phyloP scores from a whole-genome alignment of 306 rosid species.

The Prunus mongolica region DNA sequence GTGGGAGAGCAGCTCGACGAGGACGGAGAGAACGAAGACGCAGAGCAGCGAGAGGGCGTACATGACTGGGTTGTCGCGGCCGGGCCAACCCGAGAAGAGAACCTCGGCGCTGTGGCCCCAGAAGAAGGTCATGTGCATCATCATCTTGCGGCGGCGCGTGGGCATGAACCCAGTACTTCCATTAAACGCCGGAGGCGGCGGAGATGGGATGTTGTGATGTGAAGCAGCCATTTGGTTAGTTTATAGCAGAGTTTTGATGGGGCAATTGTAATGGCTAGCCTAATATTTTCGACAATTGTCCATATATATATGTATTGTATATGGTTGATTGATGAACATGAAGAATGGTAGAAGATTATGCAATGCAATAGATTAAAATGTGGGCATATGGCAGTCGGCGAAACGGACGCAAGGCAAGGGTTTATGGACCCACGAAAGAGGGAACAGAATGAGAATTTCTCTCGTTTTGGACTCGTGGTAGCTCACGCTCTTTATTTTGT shows the following conservation, averaged over 20 bases:
- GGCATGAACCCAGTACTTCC: background rate
- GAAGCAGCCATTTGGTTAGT: background rate
- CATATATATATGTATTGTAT: too few species aligned
- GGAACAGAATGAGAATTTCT: too few species aligned
- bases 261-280: too few species aligned
- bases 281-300: too few species aligned
- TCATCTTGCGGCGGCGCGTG: background rate
- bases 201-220: background rate
- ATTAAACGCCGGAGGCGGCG: background rate
- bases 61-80: background rate
- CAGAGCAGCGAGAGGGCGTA: slow-evolving; percentile 6
- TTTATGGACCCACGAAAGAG: too few species aligned
- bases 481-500: too few species aligned
- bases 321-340: too few species aligned
- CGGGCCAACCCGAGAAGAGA: slow-evolving; percentile 22
- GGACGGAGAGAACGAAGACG: slow-evolving; percentile 7
- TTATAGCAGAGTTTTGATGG: too few species aligned
- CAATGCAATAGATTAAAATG: too few species aligned
- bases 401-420: background rate
- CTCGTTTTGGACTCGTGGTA: too few species aligned
- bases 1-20: slow-evolving; percentile 16
- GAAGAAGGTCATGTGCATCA: slow-evolving; percentile 27
- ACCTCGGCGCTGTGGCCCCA: slow-evolving; percentile 15
- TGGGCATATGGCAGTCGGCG: background rate
- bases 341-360: too few species aligned